Percentiles rank a stretch among this genome's conserved stretches.
These are phyloP conservation scores for Dionaea muscipula DNA, from an alignment of 179 eudicot species.

Conservation along the genomic window DNA sequence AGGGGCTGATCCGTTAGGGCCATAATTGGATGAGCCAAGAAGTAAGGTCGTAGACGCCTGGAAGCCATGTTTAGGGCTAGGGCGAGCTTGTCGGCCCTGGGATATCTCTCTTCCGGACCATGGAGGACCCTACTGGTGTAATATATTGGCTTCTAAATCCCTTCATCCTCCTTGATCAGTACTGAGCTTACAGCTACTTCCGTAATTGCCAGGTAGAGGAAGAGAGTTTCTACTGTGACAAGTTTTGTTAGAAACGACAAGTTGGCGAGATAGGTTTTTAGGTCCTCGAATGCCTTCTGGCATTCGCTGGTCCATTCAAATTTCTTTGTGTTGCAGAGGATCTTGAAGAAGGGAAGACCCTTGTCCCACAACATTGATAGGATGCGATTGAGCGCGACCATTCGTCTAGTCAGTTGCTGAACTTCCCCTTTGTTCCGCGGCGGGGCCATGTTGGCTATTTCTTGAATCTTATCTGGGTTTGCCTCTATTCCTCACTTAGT, in stretches of 20 bases:
- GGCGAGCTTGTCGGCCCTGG: background rate
- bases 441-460: too few relatives aligned
- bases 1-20: conserved; percentile 5
- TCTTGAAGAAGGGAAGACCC: background rate
- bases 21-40: background rate
- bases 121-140: background rate
- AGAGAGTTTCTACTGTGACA: background rate
- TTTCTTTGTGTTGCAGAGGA: background rate
- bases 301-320: too few relatives aligned
- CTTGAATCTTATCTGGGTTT: too few relatives aligned
- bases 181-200: background rate
- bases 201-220: background rate
- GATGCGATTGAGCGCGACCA: too few relatives aligned
- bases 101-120: background rate
- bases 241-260: background rate
- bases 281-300: too few relatives aligned
- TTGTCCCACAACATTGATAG: too few relatives aligned
- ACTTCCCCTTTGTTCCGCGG: too few relatives aligned
- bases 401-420: too few relatives aligned
- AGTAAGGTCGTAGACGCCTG: background rate
- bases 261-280: background rate
- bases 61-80: background rate
- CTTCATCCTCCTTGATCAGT: background rate
- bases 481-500: too few relatives aligned
- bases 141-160: background rate